These are phyloP conservation scores for Backusella sp. DNA, from an alignment of 192 early-diverging fungal genomes.

Conservation along the genomic window DNA sequence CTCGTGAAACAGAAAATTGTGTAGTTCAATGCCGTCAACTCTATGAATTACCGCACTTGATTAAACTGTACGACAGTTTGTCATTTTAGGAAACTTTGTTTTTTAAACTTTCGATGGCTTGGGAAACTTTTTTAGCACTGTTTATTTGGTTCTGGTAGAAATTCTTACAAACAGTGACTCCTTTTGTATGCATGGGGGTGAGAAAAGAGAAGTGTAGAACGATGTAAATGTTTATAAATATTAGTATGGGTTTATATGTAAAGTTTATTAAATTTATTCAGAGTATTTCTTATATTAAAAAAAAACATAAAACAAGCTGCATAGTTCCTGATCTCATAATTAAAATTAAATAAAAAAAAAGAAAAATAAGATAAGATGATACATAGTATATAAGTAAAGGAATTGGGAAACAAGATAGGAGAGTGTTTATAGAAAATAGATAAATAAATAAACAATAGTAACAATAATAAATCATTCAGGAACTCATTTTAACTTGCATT, in stretches of 20 bases:
- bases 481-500: neutral
- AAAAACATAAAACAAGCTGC: neutral
- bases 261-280: neutral
- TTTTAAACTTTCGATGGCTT: conserved; percentile 7
- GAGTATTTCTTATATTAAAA: neutral
- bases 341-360: neutral
- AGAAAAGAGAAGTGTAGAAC: neutral
- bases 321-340: conserved; percentile 1
- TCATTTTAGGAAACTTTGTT: conserved; percentile 9
- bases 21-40: conserved; percentile 3
- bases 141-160: conserved; percentile 11
- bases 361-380: neutral
- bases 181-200: neutral
- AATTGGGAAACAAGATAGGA: conserved; percentile 1
- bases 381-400: conserved; percentile 1
- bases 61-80: conserved; percentile 5
- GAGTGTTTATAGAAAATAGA: neutral
- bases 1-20: conserved; percentile 3
- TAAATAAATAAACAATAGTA: neutral
- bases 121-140: conserved; percentile 2
- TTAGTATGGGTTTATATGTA: neutral
- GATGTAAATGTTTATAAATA: neutral
- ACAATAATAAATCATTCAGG: conserved; percentile 1
- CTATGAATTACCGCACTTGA: neutral
- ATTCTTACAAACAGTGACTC: conserved; percentile 8